A percentile compares a stretch with the other conserved stretches of the same genome.
Conservation (phyloP, 805 yeast genomes). For the Jamesozyma jinghongensis region DNA sequence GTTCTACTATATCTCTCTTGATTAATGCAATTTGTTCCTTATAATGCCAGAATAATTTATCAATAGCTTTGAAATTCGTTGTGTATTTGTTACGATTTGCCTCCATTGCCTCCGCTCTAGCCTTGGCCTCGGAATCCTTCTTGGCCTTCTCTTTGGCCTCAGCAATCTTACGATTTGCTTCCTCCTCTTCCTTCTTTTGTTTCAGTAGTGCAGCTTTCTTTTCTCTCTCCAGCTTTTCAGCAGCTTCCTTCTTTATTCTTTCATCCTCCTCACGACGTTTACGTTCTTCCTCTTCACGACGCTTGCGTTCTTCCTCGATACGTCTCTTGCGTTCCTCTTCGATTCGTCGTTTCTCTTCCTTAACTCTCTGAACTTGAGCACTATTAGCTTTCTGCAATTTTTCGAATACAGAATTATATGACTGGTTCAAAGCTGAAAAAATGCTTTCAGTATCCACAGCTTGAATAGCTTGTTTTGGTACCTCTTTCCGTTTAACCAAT, state of each 20-base stretch:
- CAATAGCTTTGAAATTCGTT: conserved; percentile 31
- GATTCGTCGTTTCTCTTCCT: conserved; percentile 4
- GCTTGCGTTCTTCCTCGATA: not conserved
- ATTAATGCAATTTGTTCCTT: conserved; percentile 47
- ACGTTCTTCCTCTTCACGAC: conserved; percentile 3
- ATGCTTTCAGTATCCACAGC: not conserved
- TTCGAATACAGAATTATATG: conserved; percentile 7
- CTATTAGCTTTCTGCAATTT: conserved; percentile 8
- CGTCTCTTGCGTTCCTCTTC: conserved; percentile 3
- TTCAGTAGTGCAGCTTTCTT: conserved; percentile 11
- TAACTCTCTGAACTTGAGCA: conserved; percentile 3
- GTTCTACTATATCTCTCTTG: conserved; percentile 48
- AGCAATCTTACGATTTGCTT: conserved; percentile 11
- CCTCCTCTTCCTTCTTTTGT: conserved; percentile 11
- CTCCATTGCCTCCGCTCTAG: conserved; percentile 16
- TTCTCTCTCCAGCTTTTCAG: conserved; percentile 9
- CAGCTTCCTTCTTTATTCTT: conserved; percentile 11
- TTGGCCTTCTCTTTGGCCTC: conserved; percentile 22
- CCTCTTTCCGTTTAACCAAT: too few species aligned
- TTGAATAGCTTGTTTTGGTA: not conserved
- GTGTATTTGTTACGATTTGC: conserved; percentile 15
- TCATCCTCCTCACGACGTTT: conserved; percentile 4
- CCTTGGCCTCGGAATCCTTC: conserved; percentile 13
- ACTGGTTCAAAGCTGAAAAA: conserved; percentile 6
- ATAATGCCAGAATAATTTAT: conserved; percentile 38